Conservation (phyloP, 2,329 filamentous ascomycete genomes). For the Hymenoscyphus infarciens region DNA sequence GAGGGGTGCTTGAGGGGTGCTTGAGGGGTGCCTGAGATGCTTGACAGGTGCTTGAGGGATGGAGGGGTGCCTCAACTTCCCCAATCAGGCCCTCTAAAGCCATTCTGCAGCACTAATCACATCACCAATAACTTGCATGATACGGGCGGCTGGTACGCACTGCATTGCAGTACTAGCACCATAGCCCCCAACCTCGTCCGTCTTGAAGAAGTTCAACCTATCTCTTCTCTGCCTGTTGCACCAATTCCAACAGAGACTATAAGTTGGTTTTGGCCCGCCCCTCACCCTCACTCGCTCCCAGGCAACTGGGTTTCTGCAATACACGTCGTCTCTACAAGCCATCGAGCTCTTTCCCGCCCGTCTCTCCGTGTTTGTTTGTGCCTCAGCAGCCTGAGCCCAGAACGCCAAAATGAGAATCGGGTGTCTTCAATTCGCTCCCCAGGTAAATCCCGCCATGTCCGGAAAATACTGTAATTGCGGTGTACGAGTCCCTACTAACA, state of each 20-base stretch:
- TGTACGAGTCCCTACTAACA: neutral
- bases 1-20: neutral
- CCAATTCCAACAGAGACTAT: conserved; percentile 1
- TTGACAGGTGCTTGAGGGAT: no score
- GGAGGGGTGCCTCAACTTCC: neutral
- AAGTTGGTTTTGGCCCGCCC: conserved; percentile 9
- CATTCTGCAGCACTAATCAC: conserved; percentile 2
- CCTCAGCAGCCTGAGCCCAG: neutral
- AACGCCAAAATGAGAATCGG: conserved; percentile 58
- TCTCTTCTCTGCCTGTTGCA: neutral
- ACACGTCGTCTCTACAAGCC: neutral
- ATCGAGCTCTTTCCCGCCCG: neutral
- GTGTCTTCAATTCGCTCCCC: conserved; percentile 66
- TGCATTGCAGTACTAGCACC: neutral
- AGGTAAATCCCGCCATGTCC: conserved; percentile 41
- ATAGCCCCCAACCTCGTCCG: neutral
- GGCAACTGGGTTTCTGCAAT: neutral
- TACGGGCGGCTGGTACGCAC: neutral
- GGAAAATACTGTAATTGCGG: neutral
- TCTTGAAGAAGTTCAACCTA: neutral
- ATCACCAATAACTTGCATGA: neutral
- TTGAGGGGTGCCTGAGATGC: no score
- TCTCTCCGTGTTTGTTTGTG: neutral
- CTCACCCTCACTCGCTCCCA: conserved; percentile 6
- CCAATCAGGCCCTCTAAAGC: neutral